Evolutionary conservation across 305 asterid species (phyloP), one percentile per base, ranked within the genome.

Genomic region (Solanum hybrid): DNA sequence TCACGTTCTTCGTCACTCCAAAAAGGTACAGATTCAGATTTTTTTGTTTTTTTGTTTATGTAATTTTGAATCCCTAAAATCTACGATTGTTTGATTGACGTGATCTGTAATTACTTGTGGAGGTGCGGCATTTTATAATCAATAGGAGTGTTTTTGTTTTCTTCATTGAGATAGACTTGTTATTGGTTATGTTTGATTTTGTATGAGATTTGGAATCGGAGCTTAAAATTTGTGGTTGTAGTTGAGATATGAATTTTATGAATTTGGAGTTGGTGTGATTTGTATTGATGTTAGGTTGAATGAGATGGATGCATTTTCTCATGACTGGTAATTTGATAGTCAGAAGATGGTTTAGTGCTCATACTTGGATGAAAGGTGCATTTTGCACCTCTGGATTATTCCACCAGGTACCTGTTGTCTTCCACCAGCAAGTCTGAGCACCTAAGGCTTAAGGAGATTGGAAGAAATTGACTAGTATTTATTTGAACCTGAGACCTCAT

Each of bases 1-100:
- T 88, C 97, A 95, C 88, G 72, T 97, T 87, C 77, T 94, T 88
- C 95, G 93, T 90, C 98, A 95, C 91, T 94, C 98, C 4, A 93
- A 89, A 86, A 95, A 95, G 98, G 99, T 97, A 9, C 14, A 79
- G 17, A 24, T 42, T 38, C 81, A 46, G 66, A 79, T 71, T 82
- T 79, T 7, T 5, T 31, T 31, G 10, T 14, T 27, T 20, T 13
- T 85, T 88, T 86, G n/a, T 9, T 51, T 20, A 1, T 32, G 38
- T 73, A 32, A 46, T 51, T 35, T 32, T 88, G 40, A n/a, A 88
- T 56, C 86, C 37, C 22, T 79, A 88, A 76, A 51, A n/a, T 88
- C 35, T 9, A 56, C 73, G 2, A 78, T 32, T 77, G 40, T 27
- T 38, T 75, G 40, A 73, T 32, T n/a, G 10, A 1, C 8, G 16